These are phyloP conservation scores for Citrus maxima DNA, from an alignment of 345 rosid genomes.

Conservation along the genomic window DNA sequence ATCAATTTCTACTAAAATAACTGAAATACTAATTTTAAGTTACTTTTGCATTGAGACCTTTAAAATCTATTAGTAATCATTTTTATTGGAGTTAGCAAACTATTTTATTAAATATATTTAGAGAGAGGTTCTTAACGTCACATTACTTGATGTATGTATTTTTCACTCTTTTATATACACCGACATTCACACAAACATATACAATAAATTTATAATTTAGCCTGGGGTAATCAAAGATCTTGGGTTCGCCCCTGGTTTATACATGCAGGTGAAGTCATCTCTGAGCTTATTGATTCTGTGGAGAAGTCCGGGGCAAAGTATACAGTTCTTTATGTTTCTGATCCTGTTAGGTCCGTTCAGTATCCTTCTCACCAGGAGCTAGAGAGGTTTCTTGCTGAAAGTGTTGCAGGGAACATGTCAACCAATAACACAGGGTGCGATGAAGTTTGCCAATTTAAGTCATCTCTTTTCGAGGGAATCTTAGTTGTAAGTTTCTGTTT, in stretches of 20 bases:
- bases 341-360: conserved; percentile 49
- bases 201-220: too few relatives aligned
- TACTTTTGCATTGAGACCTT: too few relatives aligned
- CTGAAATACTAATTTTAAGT: too few relatives aligned
- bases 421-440: conserved; percentile 44
- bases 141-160: too few relatives aligned
- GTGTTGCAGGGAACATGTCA: conserved; percentile 40
- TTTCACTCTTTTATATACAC: too few relatives aligned
- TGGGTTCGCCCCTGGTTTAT: background rate
- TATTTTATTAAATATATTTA: too few relatives aligned
- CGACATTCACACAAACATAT: too few relatives aligned
- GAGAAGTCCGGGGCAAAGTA: conserved; percentile 66
- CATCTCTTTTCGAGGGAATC: conserved; percentile 88
- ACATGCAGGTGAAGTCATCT: conserved; percentile 59
- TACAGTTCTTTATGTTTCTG: conserved; percentile 75
- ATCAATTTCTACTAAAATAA: too few relatives aligned
- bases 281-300: conserved; percentile 63
- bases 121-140: too few relatives aligned
- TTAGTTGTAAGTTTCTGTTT: conserved; percentile 61
- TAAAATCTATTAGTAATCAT: too few relatives aligned
- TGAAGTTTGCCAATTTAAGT: conserved; percentile 83
- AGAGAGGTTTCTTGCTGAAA: conserved; percentile 86
- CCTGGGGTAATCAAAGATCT: too few relatives aligned
- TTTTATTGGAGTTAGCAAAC: too few relatives aligned
- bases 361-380: conserved; percentile 59